A percentile compares a stretch with the other conserved stretches of the same genome.
Evolutionary conservation across 768 basidiomycete species (phyloP).

Genomic region (Tremella fuciformis): DNA sequence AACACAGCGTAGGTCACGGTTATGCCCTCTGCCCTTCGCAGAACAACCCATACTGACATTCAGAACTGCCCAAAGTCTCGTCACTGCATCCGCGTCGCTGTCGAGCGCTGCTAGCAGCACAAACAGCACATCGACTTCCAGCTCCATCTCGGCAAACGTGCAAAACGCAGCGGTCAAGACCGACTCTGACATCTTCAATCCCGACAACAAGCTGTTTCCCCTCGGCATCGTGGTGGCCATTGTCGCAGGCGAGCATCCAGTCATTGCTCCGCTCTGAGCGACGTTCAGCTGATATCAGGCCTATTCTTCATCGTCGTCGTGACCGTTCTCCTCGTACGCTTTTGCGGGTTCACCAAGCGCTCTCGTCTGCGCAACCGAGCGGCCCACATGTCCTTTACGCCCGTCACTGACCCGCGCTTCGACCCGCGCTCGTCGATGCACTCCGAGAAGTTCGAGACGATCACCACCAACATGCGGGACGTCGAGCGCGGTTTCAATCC

Average conservation of each 20-base stretch:
- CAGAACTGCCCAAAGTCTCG: too few species aligned
- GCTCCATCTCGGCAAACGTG: too few species aligned
- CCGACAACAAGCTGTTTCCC: conserved; percentile 26
- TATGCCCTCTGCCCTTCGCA: too few species aligned
- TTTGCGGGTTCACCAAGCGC: conserved; percentile 12
- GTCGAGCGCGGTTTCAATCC: not conserved
- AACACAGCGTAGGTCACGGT: too few species aligned
- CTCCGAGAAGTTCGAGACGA: conserved; percentile 11
- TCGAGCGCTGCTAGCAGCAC: too few species aligned
- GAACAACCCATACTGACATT: too few species aligned
- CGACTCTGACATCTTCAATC: conserved; percentile 23
- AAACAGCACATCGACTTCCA: too few species aligned
- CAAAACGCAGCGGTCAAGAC: conserved; percentile 10
- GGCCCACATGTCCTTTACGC: not conserved
- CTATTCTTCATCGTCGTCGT: conserved; percentile 14
- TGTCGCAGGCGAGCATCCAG: conserved; percentile 17
- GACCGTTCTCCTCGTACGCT: conserved; percentile 17
- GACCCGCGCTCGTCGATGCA: not conserved
- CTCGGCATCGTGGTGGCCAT: conserved; percentile 22
- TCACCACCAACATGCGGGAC: conserved; percentile 5
- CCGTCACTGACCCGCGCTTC: conserved; percentile 13
- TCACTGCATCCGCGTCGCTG: too few species aligned
- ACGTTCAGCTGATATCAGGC: conserved; percentile 14
- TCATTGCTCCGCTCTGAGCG: not conserved
- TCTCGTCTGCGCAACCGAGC: conserved; percentile 8